These are phyloP conservation scores for Pisolithus thermaeus DNA, from an alignment of 1,284 basidiomycete genomes.

Conservation along the genomic window DNA sequence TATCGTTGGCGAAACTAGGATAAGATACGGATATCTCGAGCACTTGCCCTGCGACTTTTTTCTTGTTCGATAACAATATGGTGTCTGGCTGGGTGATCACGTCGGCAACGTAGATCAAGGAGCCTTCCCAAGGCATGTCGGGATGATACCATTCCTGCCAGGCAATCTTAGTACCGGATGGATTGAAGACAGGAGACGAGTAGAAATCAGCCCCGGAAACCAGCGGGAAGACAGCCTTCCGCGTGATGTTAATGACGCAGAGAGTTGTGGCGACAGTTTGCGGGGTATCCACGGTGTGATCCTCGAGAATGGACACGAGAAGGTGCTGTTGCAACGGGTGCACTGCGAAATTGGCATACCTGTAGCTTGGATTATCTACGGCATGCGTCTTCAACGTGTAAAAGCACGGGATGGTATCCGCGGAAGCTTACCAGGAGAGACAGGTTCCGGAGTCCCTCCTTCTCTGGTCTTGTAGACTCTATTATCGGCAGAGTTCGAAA, in stretches of 20 bases:
- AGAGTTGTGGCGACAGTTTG: conserved; percentile 45
- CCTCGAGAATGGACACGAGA: conserved; percentile 42
- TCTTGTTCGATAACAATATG: conserved; percentile 23
- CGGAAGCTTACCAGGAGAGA: conserved; percentile 23
- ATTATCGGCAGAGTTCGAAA: conserved; percentile 27
- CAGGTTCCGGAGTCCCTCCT: conserved; percentile 10
- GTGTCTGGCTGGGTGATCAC: conserved; percentile 35
- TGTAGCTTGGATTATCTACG: conserved; percentile 33
- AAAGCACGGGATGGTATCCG: neutral
- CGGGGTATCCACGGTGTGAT: conserved; percentile 52
- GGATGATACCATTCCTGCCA: conserved; percentile 77
- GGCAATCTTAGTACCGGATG: conserved; percentile 57
- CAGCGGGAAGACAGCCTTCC: conserved; percentile 22
- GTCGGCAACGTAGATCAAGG: conserved; percentile 52
- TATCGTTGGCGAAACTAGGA: conserved; percentile 54
- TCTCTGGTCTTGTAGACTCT: conserved; percentile 17
- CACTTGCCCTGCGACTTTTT: conserved; percentile 43
- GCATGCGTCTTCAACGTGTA: conserved; percentile 2
- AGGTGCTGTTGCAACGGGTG: conserved; percentile 22
- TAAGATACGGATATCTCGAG: conserved; percentile 45
- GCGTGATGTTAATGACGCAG: conserved; percentile 37
- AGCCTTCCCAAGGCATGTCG: conserved; percentile 80
- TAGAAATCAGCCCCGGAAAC: conserved; percentile 55
- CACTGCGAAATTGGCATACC: conserved; percentile 44
- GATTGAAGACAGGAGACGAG: conserved; percentile 52